Evolutionary conservation across 2,329 filamentous ascomycete species (phyloP), one percentile per base, ranked within the genome.

Genomic region (Anthostomella pinea): DNA sequence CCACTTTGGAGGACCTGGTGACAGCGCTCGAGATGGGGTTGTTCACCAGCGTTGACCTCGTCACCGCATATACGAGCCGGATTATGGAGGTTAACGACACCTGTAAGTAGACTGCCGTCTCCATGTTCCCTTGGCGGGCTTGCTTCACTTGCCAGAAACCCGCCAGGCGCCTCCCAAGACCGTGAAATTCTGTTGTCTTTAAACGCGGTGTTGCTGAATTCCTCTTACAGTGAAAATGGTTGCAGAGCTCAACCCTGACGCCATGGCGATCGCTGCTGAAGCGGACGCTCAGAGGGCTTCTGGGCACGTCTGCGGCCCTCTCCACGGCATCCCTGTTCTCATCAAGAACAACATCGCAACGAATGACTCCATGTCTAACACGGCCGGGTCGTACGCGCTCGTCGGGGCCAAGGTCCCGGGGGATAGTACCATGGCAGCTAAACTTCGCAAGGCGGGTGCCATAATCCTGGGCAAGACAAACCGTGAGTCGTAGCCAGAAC

Each of bases 331-430:
- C 4, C 81, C 81, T 0, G 73, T 85, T 16, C 59, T 84, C 5
- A 67, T 85, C 60, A 85, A 85, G 57, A 75, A 82, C 59, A 83
- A 81, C 52, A 82, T 85, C 31, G 79, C 73, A 10, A 84, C 80
- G 0, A 55, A 61, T 2, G 79, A 84, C 52, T 56, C 66, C 40
- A 80, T 83, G 77, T 72, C 79, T 51, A 83, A 77, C 44, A 79
- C 64, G 0, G 65, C 80, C 3, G 82, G 82, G 3, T 86, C 81
- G 0, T 82, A 72, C 43, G 73, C 79, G 2, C 65, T 87, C 0
- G 51, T 80, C 0, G 79, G 79, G 0, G 72, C 80, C 7, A 74
- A 69, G 45, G 68, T 78, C 0, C 67, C 71, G 7, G 56, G 62
- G 15, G 82, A 85, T 48, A 71, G 75, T 8, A 78, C 76, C 0